Base-by-base conservation (phyloP, 164 flowering plant species). In the Piper longum region DNA sequence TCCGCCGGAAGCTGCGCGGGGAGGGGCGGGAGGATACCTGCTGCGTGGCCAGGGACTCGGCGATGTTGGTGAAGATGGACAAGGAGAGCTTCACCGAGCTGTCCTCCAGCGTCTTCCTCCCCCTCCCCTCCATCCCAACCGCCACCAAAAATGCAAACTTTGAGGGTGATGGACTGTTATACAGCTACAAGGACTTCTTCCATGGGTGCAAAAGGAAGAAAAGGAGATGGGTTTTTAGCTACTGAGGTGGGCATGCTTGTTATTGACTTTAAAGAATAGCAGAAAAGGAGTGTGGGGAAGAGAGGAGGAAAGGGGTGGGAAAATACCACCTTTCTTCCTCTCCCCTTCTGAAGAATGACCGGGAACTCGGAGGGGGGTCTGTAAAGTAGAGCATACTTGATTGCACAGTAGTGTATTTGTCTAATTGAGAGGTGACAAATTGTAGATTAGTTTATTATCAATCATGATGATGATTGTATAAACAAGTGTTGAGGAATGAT, bases 1-100 rank as follows among this genome's bases (percentile, higher is more conserved):
- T 75, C 14, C 41, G 63, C 11, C 71, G 74, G 62, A 73, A 78
- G 65, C 69, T 68, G 41, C 77, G 67, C 4, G 76, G 77, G 17
- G 82, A 72, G 36, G 36, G 36, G 69, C 74, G 76, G 60, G 62
- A 41, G 7, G 63, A 67, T 16, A 54, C 66, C 0, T 59, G 45
- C 26, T 62, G 66, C 40, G 63, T 51, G 13, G 57, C 67, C 54
- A 60, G 62, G 2, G 70, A 39, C 48, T 67, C 69, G 7, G 73
- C 43, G 36, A 70, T 60, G 40, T 62, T 67, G 67, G 63, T 59
- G 72, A 78, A 75, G 36, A 78, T 70, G 43, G 74, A 72, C 3
- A 76, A 72, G 3, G 61, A 39, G 16, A 41, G 67, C 56, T 57
- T 59, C n/a, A 18, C 58, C 4, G 42, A 54, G 13, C n/a, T 36